Percentiles rank a stretch among this genome's conserved stretches.
phyloP scores from a whole-genome alignment of 2,329 filamentous ascomycete species.

The Cryphonectria radicalis region DNA sequence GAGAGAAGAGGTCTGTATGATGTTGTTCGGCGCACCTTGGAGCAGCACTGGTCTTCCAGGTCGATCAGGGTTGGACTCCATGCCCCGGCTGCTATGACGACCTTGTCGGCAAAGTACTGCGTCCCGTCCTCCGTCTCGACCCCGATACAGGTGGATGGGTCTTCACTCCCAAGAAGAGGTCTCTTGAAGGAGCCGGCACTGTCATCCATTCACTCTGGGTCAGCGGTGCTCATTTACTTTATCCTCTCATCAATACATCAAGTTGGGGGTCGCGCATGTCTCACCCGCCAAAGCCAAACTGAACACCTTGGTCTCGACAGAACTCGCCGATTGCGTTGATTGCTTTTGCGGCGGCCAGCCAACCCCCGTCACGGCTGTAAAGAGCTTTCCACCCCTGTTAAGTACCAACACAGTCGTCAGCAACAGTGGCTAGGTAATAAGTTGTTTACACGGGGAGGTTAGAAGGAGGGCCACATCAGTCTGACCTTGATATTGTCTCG shows the following conservation, averaged over 20 bases:
- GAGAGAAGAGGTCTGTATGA: neutral
- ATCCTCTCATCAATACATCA: too few relatives aligned
- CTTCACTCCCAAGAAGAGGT: slow-evolving; percentile 43
- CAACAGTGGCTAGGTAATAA: neutral
- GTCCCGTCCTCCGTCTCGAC: slow-evolving; percentile 47
- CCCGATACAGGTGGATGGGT: slow-evolving; percentile 43
- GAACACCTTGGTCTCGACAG: slow-evolving; percentile 43
- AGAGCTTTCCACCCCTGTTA: slow-evolving; percentile 50
- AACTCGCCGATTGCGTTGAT: slow-evolving; percentile 50
- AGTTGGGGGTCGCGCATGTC: slow-evolving; percentile 2
- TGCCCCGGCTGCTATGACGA: slow-evolving; percentile 47
- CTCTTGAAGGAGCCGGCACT: slow-evolving; percentile 49
- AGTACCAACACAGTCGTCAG: neutral
- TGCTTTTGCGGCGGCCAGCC: slow-evolving; percentile 52
- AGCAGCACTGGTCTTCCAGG: slow-evolving; percentile 43
- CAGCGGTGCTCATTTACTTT: neutral
- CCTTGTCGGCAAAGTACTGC: slow-evolving; percentile 47
- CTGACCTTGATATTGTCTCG: slow-evolving; percentile 45
- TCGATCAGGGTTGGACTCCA: slow-evolving; percentile 44
- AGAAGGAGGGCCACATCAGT: neutral
- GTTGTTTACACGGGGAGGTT: neutral
- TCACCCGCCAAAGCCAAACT: slow-evolving; percentile 46
- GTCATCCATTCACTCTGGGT: neutral
- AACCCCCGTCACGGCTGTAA: slow-evolving; percentile 48
- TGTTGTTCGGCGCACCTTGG: slow-evolving; percentile 35